Percentiles rank a stretch among this genome's conserved stretches.
phyloP scores from a whole-genome alignment of 768 basidiomycete genomes.

The Amanita inopinata region DNA sequence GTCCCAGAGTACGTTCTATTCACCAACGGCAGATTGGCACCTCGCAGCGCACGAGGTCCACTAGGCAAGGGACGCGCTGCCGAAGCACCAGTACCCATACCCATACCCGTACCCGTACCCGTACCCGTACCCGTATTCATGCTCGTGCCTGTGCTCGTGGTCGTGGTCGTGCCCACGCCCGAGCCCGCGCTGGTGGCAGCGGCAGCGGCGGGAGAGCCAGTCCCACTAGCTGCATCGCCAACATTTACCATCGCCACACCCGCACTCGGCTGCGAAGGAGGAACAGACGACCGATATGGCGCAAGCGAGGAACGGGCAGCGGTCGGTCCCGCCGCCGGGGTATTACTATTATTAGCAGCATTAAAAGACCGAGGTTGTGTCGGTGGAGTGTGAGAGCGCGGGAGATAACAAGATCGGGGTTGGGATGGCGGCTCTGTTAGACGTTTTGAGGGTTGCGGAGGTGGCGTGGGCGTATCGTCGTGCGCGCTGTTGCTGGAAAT shows the following conservation, averaged over 20 bases:
- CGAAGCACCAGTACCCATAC: slow-evolving; percentile 17
- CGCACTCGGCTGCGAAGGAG: neutral
- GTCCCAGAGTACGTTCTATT: slow-evolving; percentile 17
- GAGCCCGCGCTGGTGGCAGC: neutral
- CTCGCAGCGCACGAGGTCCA: slow-evolving; percentile 16
- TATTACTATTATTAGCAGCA: too few relatives aligned
- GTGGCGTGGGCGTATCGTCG: slow-evolving; percentile 12
- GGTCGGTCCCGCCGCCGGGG: too few relatives aligned
- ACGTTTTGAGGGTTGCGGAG: neutral
- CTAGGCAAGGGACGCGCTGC: slow-evolving; percentile 18
- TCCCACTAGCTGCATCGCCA: neutral
- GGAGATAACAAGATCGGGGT: slow-evolving; percentile 15
- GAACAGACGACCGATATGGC: neutral
- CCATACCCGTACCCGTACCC: slow-evolving; percentile 14
- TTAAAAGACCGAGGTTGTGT: slow-evolving; percentile 40
- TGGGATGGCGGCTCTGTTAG: neutral
- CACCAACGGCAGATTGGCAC: slow-evolving; percentile 6
- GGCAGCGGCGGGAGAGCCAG: neutral
- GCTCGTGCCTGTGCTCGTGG: too few relatives aligned
- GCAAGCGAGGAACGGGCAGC: slow-evolving; percentile 3
- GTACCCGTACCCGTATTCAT: neutral
- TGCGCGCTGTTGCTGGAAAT: slow-evolving; percentile 27
- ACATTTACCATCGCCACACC: too few relatives aligned
- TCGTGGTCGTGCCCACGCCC: too few relatives aligned
- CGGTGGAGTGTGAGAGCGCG: slow-evolving; percentile 34